Percentiles rank a stretch among this genome's conserved stretches.
Evolutionary conservation across 176 grass and related monocot species (phyloP).

Genomic region (Oryza glaberrima): DNA sequence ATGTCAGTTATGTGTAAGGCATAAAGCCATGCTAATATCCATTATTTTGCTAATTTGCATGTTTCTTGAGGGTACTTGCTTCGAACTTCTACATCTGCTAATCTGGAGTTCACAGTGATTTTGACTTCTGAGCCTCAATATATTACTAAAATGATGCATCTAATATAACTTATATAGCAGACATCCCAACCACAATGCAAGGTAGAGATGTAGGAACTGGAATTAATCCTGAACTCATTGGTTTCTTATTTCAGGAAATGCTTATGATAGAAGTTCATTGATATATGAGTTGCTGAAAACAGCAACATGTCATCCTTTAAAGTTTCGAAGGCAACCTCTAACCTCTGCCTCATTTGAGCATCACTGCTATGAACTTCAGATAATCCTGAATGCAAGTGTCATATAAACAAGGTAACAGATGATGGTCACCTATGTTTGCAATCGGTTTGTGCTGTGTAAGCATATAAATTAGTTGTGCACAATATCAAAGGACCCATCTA

Average conservation of each 20-base stretch:
- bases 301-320: not conserved
- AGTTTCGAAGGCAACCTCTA: not conserved
- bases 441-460: not conserved
- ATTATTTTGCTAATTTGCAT: not conserved
- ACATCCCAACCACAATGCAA: no score
- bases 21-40: not conserved
- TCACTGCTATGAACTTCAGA: not conserved
- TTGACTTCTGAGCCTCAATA: not conserved
- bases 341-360: not conserved
- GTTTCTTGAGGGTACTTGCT: not conserved
- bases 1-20: not conserved
- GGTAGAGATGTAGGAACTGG: no score
- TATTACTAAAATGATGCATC: not conserved
- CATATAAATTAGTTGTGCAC: no score
- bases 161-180: no score
- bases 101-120: not conserved
- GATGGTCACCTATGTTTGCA: not conserved
- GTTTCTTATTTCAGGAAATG: not conserved
- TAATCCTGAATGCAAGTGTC: not conserved
- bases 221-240: not conserved
- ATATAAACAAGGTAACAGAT: not conserved
- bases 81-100: not conserved
- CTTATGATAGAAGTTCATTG: not conserved
- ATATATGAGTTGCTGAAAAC: slow-evolving; percentile 6
- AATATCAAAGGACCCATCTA: no score